Evolutionary conservation across 768 basidiomycete species (phyloP), one percentile per base, ranked within the genome.

Genomic region (Mycena floridula): DNA sequence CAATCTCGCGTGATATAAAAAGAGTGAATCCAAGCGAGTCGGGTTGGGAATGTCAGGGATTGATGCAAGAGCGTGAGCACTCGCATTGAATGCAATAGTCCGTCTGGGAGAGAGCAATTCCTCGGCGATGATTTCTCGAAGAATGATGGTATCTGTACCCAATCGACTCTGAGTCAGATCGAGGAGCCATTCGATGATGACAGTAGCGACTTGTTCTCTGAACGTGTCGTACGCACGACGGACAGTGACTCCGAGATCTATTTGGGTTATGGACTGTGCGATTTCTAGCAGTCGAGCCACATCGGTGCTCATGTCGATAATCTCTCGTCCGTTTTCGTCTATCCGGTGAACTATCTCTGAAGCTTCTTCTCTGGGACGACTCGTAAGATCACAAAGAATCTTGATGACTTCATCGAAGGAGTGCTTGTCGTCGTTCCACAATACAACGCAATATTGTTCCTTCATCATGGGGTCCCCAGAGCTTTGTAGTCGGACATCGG

Each of bases 341-440:
- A 92, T 75, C 28, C 72, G 64, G 37, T 77, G 70, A 0, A 76
- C 78, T 28, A 81, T 62, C 1, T 67, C 72, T 0, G 64, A 54
- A 0, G 87, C 85, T 23, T 85, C 81, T 28, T 79, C 79, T 18
- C 66, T 62, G 7, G 78, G 63, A 18, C 75, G 72, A 44, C 65
- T 65, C 0, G 73, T 72, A 55, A 74, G 62, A 37, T 85, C 85
- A 46, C 73, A 70, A 5, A 89, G 64, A 32, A 91, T 74, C 48
- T 79, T 76, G 50, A 85, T 84, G 43, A 96, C 82, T 56, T 98
- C 92, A 41, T 85, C 82, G 54, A 85, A 87, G 0, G 90, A 92
- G 62, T 97, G 96, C 54, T 94, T 95, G 62, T 99, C 96, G 62
- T 96, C 94, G 66, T 94, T 93, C 93, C 93, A 97, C 4, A 98